A percentile compares a stretch with the other conserved stretches of the same genome.
phyloP scores from a whole-genome alignment of 208 protist genomes.

The Blastocrithidia nonstop region DNA sequence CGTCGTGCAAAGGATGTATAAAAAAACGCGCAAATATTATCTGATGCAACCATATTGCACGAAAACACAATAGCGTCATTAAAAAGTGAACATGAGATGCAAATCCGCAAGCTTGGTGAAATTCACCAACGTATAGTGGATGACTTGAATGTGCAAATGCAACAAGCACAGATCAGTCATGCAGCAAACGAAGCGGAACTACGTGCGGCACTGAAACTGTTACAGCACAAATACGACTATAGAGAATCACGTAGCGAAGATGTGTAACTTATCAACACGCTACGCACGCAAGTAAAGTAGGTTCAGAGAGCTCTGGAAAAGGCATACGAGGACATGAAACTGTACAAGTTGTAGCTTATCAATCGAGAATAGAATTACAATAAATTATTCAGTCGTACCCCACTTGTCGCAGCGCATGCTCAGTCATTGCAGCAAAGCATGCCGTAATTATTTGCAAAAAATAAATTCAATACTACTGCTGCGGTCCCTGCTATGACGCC shows the following conservation, averaged over 20 bases:
- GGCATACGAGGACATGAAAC: slow-evolving; percentile 75
- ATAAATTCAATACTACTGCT: too few species aligned
- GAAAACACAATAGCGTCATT: too few species aligned
- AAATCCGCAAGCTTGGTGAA: slow-evolving; percentile 12
- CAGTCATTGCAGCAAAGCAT: slow-evolving; percentile 2
- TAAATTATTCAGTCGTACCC: slow-evolving; percentile 80
- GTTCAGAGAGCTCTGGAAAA: slow-evolving; percentile 66
- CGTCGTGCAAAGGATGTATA: too few species aligned
- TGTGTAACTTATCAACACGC: slow-evolving; percentile 74
- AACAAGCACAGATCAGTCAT: too few species aligned
- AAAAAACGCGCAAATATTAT: too few species aligned
- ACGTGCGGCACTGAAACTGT: slow-evolving; percentile 19
- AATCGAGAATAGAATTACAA: slow-evolving; percentile 93
- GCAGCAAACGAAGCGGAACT: slow-evolving; percentile 22
- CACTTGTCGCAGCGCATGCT: slow-evolving; percentile 20
- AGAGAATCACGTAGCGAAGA: slow-evolving; percentile 83
- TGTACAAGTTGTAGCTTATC: slow-evolving; percentile 89
- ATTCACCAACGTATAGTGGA: slow-evolving; percentile 35
- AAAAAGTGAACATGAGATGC: slow-evolving; percentile 9
- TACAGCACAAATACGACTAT: slow-evolving; percentile 83
- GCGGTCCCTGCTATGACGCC: too few species aligned
- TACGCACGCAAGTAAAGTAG: slow-evolving; percentile 55
- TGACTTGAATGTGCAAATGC: slow-evolving; percentile 23
- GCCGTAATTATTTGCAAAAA: not conserved
- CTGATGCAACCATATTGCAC: too few species aligned